These are phyloP conservation scores for Trichoderma sp. DNA, from an alignment of 2,329 filamentous ascomycete genomes.

Conservation along the genomic window DNA sequence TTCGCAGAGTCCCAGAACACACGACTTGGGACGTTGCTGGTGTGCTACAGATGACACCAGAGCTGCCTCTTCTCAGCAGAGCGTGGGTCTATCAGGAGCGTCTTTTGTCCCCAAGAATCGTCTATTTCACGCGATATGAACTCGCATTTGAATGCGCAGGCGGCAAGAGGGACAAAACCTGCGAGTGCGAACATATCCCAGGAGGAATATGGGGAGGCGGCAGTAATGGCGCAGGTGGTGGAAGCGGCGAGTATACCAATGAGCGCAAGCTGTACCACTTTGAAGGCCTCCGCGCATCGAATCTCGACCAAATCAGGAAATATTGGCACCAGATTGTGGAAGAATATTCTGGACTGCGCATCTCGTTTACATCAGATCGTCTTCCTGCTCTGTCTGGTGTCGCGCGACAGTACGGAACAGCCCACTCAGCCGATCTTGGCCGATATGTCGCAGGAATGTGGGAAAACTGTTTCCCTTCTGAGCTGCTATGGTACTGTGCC, in stretches of 20 bases:
- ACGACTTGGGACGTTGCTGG: background rate
- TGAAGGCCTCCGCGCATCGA: background rate
- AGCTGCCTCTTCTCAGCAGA: conserved; percentile 16
- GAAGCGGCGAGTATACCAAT: background rate
- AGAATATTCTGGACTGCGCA: conserved; percentile 16
- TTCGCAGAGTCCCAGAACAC: conserved; percentile 15
- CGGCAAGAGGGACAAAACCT: background rate
- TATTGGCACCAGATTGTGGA: conserved; percentile 19
- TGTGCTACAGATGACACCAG: conserved; percentile 1
- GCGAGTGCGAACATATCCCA: conserved; percentile 3
- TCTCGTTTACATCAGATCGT: conserved; percentile 19
- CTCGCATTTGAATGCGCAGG: conserved; percentile 13
- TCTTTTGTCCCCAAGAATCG: conserved; percentile 16
- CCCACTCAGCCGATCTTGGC: background rate
- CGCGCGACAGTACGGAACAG: conserved; percentile 17
- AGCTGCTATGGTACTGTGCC: conserved; percentile 16
- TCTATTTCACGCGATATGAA: conserved; percentile 16
- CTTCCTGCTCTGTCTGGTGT: conserved; percentile 19
- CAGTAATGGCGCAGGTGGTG: background rate
- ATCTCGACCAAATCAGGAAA: background rate
- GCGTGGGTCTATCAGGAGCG: conserved; percentile 22
- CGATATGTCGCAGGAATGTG: conserved; percentile 21
- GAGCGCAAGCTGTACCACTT: conserved; percentile 1
- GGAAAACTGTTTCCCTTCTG: conserved; percentile 7
- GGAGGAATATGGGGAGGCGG: conserved; percentile 14